Evolutionary conservation across 2,329 filamentous ascomycete genomes (phyloP).

Genomic region (Aspergillus fructus): DNA sequence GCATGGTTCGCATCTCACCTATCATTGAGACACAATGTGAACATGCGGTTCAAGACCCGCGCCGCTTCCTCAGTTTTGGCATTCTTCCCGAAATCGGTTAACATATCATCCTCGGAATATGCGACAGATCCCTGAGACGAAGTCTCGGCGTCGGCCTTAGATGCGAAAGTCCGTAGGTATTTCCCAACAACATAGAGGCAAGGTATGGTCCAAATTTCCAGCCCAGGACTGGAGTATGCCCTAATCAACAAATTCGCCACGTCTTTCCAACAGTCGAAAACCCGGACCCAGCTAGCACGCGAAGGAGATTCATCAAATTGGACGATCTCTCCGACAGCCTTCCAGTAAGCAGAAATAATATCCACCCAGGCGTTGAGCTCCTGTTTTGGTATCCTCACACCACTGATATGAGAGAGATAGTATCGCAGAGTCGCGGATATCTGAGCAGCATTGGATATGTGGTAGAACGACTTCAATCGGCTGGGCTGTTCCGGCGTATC

Average conservation of each 20-base stretch:
- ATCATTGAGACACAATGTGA: constrained; percentile 85
- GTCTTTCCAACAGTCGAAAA: constrained; percentile 88
- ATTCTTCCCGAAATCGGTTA: constrained; percentile 72
- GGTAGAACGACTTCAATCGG: constrained; percentile 68
- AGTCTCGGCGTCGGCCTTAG: constrained; percentile 77
- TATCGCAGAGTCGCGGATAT: constrained; percentile 70
- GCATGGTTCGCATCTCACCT: constrained; percentile 56
- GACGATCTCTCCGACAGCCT: constrained; percentile 71
- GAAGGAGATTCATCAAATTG: constrained; percentile 57
- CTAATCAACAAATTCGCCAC: constrained; percentile 73
- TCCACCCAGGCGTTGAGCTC: constrained; percentile 84
- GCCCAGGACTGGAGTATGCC: constrained; percentile 72
- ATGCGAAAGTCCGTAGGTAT: constrained; percentile 82
- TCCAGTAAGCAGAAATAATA: constrained; percentile 82
- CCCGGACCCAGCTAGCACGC: constrained; percentile 70
- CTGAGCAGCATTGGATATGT: constrained; percentile 66
- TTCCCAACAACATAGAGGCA: constrained; percentile 85
- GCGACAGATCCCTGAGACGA: constrained; percentile 49
- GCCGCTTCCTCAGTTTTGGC: constrained; percentile 89
- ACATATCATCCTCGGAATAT: constrained; percentile 77
- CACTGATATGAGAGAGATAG: constrained; percentile 62
- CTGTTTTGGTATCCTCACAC: constrained; percentile 58
- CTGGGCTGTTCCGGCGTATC: constrained; percentile 62
- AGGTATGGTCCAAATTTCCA: constrained; percentile 90
- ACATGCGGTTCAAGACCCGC: constrained; percentile 85